Evolutionary conservation across 441 rosid genomes (phyloP).

Genomic region (Erodium moschatum): DNA sequence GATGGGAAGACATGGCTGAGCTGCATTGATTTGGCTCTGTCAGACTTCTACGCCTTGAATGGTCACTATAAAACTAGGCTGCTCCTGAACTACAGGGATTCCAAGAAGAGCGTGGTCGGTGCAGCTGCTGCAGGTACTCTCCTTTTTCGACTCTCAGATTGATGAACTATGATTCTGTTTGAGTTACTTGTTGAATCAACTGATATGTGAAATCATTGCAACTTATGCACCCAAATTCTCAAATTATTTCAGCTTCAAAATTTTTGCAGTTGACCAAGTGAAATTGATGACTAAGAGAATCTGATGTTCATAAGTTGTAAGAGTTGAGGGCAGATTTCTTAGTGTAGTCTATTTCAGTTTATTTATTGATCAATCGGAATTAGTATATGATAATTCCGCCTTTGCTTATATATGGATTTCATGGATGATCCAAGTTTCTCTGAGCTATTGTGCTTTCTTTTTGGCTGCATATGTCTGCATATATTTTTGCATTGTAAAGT

Average conservation of each 20-base stretch:
- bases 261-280: no score
- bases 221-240: no score
- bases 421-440: not conserved
- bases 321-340: not conserved
- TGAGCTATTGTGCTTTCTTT: no score
- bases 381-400: not conserved
- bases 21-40: not conserved
- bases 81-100: not conserved
- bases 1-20: not conserved
- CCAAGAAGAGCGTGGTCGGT: not conserved
- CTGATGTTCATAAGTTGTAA: not conserved
- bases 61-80: not conserved
- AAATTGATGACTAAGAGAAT: not conserved
- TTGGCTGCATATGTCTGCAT: no score
- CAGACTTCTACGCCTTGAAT: not conserved
- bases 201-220: no score
- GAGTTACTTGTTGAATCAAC: not conserved
- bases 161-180: not conserved
- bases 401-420: not conserved
- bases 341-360: not conserved
- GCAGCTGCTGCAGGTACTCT: constrained; percentile 4
- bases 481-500: not conserved
- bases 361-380: not conserved
- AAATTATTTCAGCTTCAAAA: no score
- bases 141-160: not conserved